Conservation (phyloP, 805 yeast species). For the Kazachstania taianensis region DNA sequence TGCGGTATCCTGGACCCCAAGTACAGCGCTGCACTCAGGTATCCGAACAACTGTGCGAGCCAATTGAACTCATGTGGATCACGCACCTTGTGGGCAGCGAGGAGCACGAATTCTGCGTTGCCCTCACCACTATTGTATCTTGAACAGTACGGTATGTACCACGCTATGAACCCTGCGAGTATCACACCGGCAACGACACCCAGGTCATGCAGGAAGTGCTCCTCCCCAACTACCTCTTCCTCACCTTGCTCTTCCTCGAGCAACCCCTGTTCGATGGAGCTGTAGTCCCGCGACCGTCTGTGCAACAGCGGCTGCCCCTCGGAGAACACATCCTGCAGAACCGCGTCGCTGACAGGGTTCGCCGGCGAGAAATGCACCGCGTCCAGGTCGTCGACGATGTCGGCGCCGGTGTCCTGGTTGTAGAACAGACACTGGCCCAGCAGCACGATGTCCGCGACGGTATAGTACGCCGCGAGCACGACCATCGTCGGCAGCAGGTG, state of each 20-base stretch:
- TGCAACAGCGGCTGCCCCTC: conserved; percentile 25
- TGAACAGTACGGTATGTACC: conserved; percentile 57
- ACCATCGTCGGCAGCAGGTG: conserved; percentile 92
- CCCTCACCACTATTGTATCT: too few species aligned
- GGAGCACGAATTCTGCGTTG: background rate
- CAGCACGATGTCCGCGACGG: conserved; percentile 78
- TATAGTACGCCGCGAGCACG: conserved; percentile 83
- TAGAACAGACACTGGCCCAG: conserved; percentile 77
- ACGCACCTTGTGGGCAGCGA: too few species aligned
- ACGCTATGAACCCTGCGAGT: conserved; percentile 75
- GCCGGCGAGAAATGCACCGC: conserved; percentile 82
- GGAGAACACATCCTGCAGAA: conserved; percentile 37
- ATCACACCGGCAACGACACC: conserved; percentile 60
- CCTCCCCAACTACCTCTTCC: conserved; percentile 13
- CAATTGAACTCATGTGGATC: conserved; percentile 46
- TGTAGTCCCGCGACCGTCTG: conserved; percentile 5
- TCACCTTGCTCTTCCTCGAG: conserved; percentile 9
- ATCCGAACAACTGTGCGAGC: conserved; percentile 80
- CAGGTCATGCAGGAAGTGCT: conserved; percentile 23
- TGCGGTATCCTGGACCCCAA: conserved; percentile 91
- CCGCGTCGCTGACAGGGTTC: conserved; percentile 67
- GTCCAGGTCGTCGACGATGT: conserved; percentile 35
- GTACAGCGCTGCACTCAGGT: conserved; percentile 60
- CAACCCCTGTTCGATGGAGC: conserved; percentile 5
- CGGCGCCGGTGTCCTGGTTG: conserved; percentile 36